Conservation (phyloP, 148 eudicot species). For the Silene latifolia region DNA sequence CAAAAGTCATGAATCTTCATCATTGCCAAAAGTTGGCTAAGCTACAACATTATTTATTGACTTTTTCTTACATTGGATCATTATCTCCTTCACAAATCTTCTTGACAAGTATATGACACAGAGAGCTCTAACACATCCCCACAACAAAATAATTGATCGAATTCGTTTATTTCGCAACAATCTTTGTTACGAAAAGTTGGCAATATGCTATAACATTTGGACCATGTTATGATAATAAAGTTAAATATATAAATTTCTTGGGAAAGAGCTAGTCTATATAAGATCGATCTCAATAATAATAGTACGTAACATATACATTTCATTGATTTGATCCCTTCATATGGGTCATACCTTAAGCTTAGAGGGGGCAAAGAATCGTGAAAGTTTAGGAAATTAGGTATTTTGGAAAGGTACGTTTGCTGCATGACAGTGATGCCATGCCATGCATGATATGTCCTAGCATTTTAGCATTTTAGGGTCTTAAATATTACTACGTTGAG, state of each 20-base stretch:
- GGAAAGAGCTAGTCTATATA: conserved; percentile 7
- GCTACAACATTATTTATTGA: background rate
- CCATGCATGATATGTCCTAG: background rate
- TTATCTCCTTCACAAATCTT: background rate
- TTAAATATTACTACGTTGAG: background rate
- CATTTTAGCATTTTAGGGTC: conserved; percentile 9
- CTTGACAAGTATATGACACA: background rate
- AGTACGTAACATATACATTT: too few relatives aligned
- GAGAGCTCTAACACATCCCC: background rate
- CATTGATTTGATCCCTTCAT: conserved; percentile 25
- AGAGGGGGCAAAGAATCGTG: conserved; percentile 36
- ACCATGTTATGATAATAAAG: conserved; percentile 18
- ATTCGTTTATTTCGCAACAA: conserved; percentile 9
- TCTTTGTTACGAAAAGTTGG: conserved; percentile 8
- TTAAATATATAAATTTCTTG: conserved; percentile 17
- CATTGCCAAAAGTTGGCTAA: background rate
- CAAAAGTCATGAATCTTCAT: background rate
- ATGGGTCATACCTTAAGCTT: conserved; percentile 25
- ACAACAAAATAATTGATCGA: background rate
- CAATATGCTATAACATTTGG: background rate
- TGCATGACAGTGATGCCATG: conserved; percentile 25
- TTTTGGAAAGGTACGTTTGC: conserved; percentile 30
- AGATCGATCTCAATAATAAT: background rate
- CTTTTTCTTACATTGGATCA: background rate
- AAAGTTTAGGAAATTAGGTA: conserved; percentile 35